Percentiles rank a stretch among this genome's conserved stretches.
These are phyloP conservation scores for Gossypium thurberi DNA, from an alignment of 345 rosid genomes.

Conservation along the genomic window DNA sequence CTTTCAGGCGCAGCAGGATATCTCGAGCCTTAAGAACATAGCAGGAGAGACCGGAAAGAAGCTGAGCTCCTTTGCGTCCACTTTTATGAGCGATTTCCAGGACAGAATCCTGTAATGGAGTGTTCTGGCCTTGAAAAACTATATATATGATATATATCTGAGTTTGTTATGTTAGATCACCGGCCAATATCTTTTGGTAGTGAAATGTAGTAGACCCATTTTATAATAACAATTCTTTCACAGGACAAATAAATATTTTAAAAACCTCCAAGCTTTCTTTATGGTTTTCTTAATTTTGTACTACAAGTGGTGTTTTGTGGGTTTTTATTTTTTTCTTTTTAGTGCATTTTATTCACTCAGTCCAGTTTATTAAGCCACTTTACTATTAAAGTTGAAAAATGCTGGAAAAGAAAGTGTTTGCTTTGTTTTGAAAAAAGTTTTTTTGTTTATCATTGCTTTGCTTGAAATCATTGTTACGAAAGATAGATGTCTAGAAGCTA, in stretches of 20 bases:
- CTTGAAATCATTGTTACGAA: no score
- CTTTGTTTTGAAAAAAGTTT: no score
- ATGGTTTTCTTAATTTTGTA: no score
- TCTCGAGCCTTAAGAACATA: slow-evolving; percentile 71
- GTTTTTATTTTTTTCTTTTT: no score
- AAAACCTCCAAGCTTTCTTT: no score
- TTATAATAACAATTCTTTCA: slow-evolving; percentile 18
- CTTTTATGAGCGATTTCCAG: slow-evolving; percentile 71
- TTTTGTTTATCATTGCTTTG: no score
- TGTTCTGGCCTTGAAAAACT: neutral
- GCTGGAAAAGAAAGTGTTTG: no score
- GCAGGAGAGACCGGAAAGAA: slow-evolving; percentile 96
- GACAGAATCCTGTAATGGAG: slow-evolving; percentile 68
- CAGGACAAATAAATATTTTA: neutral
- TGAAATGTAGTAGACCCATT: slow-evolving; percentile 17
- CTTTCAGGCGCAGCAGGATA: slow-evolving; percentile 86
- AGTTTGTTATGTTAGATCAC: slow-evolving; percentile 10
- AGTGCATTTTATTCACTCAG: no score
- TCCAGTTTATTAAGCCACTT: no score
- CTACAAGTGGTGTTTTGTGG: no score
- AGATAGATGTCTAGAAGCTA: no score
- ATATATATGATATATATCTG: neutral
- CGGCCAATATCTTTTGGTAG: slow-evolving; percentile 18
- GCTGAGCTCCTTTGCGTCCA: slow-evolving; percentile 75
- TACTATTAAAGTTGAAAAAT: no score